Percentiles rank a stretch among this genome's conserved stretches.
phyloP scores from a whole-genome alignment of 75 land plant genomes.

The Selaginella moellendorffii region DNA sequence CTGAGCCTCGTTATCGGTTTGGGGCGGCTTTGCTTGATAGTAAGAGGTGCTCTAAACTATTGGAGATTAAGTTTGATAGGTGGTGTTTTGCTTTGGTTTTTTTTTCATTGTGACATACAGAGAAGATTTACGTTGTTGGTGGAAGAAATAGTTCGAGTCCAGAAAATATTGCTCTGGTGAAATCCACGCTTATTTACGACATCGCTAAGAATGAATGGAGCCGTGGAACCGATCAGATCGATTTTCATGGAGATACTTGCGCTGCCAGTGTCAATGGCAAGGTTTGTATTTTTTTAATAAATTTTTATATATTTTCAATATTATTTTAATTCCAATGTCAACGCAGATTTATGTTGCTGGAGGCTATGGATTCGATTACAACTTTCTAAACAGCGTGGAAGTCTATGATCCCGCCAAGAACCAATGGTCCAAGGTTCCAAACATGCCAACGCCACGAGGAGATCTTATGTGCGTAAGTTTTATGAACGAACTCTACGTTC shows the following conservation, averaged over 20 bases:
- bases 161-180: neutral
- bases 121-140: constrained; percentile 29
- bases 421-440: constrained; percentile 15
- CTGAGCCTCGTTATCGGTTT: constrained; percentile 25
- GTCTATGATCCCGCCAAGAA: constrained; percentile 22
- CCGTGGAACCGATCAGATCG: constrained; percentile 13
- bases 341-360: constrained; percentile 27
- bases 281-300: constrained; percentile 10
- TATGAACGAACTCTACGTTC: constrained; percentile 23
- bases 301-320: neutral
- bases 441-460: constrained; percentile 35
- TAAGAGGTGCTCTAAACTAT: constrained; percentile 1
- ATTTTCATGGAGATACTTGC: constrained; percentile 26
- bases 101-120: no score
- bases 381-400: constrained; percentile 8
- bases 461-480: constrained; percentile 30
- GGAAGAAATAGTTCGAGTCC: constrained; percentile 16
- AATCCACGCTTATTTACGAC: constrained; percentile 21
- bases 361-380: constrained; percentile 26
- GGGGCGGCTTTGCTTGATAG: constrained; percentile 30
- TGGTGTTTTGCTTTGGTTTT: no score
- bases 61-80: neutral
- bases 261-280: constrained; percentile 25
- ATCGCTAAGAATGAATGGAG: constrained; percentile 20
- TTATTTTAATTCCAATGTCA: neutral